phyloP scores from a whole-genome alignment of 176 grass and related monocot species.

The Echinochloa phyllopogon region DNA sequence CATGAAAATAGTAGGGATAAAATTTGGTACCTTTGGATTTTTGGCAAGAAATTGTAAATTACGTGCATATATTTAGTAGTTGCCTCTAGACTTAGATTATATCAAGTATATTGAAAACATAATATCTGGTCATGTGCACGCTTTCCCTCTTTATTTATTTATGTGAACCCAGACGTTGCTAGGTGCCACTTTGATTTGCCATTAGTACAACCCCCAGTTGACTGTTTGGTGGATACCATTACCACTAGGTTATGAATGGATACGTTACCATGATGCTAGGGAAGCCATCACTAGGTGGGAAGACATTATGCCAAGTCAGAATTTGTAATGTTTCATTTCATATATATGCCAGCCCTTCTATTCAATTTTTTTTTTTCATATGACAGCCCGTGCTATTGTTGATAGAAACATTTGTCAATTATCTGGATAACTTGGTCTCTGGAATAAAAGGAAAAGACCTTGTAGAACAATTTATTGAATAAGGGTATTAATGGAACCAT shows the following conservation, averaged over 20 bases:
- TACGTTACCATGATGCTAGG: slow-evolving; percentile 3
- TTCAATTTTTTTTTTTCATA: not conserved
- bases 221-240: not conserved
- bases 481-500: not conserved
- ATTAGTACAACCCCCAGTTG: not conserved
- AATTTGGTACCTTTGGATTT: not conserved
- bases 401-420: not conserved
- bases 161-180: not conserved
- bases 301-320: slow-evolving; percentile 24
- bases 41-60: not conserved
- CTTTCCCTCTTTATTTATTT: not conserved
- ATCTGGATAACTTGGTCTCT: not conserved
- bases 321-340: slow-evolving; percentile 11
- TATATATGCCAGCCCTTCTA: not conserved
- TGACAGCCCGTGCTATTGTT: not conserved
- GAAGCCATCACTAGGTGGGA: not conserved
- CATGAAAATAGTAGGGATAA: not conserved
- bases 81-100: not conserved
- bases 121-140: not conserved
- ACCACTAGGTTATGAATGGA: slow-evolving; percentile 10
- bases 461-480: not conserved
- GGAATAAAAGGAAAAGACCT: not conserved
- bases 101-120: not conserved
- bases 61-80: not conserved
- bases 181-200: not conserved